Evolutionary conservation across 2,329 filamentous ascomycete genomes (phyloP), one percentile per base, ranked within the genome.

Genomic region (Aspergillus thermomutatus): DNA sequence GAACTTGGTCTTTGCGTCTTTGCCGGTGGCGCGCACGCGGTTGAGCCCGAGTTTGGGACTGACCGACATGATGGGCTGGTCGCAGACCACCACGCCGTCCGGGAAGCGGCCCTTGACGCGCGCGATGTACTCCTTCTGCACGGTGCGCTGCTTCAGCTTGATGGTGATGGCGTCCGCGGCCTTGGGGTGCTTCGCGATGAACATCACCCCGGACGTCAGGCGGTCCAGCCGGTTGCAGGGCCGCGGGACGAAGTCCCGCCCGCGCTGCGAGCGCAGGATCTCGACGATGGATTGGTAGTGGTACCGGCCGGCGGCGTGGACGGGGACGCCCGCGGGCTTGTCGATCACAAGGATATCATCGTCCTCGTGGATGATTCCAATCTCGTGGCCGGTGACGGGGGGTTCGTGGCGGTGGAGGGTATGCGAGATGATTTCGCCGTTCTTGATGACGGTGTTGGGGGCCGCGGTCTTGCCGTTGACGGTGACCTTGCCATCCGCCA

Each of bases 151-250:
- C 63, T 86, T 84, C 57, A 99, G 90, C 73, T 96, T 89, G 45
- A 82, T 77, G 54, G 87, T 86, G 64, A 99, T 82, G 31, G 81
- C 80, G 62, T 93, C 91, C 0, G 94, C 93, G 0, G 90, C 90
- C 67, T 86, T 84, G 40, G 87, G 82, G 61, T 90, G 87, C 77
- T 99, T 99, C 27, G 89, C 94, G 65, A 99, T 87, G 73, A 99
- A 99, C 93, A 99, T 97, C 71, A 99, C 90, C 50, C 94, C 94
- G 66, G 91, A 96, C 0, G 94, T 99, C 66, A 99, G 78, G 52
- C 94, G 83, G 72, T 99, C 94, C 27, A 99, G 84, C n/a, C 94
- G 83, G 69, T 99, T 96, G 77, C 93, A 97, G 0, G 94, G 86
- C 54, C 86, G 73, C 0, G 86, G 85, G 56, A 86, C 81, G 73